A percentile compares a stretch with the other conserved stretches of the same genome.
Conservation (phyloP, 2,329 filamentous ascomycete species). For the Epicoccum sorghinum region DNA sequence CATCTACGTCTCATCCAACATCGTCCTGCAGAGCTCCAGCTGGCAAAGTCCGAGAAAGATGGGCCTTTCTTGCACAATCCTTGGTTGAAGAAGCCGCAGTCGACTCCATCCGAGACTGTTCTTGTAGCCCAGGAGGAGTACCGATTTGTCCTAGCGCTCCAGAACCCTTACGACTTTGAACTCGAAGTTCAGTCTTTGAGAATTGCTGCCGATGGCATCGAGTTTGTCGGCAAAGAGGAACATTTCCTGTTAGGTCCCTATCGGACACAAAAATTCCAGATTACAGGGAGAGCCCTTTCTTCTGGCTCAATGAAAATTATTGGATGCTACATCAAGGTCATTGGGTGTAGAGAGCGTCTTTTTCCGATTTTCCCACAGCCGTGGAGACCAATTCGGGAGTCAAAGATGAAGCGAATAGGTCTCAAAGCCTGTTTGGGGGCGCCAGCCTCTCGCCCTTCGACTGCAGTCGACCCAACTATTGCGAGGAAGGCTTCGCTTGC, state of each 20-base stretch:
- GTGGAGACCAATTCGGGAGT: constrained; percentile 73
- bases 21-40: constrained; percentile 41
- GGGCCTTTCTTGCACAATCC: constrained; percentile 97
- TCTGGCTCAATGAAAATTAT: constrained; percentile 74
- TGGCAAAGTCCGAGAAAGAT: constrained; percentile 44
- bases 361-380: constrained; percentile 83
- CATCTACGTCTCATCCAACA: constrained; percentile 40
- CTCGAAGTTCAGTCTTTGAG: constrained; percentile 83
- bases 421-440: constrained; percentile 55
- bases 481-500: constrained; percentile 29
- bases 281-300: constrained; percentile 70
- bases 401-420: constrained; percentile 79
- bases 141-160: constrained; percentile 80
- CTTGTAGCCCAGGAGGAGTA: constrained; percentile 80
- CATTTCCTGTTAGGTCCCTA: constrained; percentile 78
- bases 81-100: constrained; percentile 72
- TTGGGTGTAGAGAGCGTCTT: constrained; percentile 78
- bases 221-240: constrained; percentile 70
- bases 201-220: constrained; percentile 74
- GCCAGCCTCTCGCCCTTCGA: constrained; percentile 54
- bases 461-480: constrained; percentile 33
- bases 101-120: constrained; percentile 65
- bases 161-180: constrained; percentile 94
- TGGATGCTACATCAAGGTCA: constrained; percentile 79
- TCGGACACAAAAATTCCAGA: constrained; percentile 76